Evolutionary conservation across 371 early-diverging fungal species (phyloP), one percentile per base, ranked within the genome.

Genomic region (Entomophthora muscae): DNA sequence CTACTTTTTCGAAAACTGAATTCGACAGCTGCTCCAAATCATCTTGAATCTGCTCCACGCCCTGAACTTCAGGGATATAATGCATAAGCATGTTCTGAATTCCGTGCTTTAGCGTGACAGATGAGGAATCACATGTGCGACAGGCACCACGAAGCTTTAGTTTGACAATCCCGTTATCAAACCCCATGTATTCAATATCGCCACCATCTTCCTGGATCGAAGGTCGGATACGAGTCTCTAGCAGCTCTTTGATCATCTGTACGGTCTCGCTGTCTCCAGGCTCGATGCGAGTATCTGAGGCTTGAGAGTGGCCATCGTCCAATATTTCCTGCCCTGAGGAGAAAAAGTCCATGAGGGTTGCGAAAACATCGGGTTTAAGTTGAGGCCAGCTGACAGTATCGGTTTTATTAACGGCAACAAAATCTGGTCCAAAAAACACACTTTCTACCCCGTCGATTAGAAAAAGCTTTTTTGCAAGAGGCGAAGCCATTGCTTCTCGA

Each of bases 31-130:
- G 24, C 13, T 69, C 69, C n/a, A 64, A 61, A 30, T 66, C 67
- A 58, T 69, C 82, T 65, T 83, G 76, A 26, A 86, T 82, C 73
- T 95, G 94, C 70, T 93, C 94, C 1, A 98, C 95, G 1, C 82
- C 73, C 26, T 84, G 77, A n/a, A 98, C 93, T 68, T 96, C 97
- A 0, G 97, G 96, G 57, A 98, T 84, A 69, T 96, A 98, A 72
- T 98, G 95, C 84, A 88, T 92, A 68, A 98, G 72, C 98, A 98
- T 98, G 66, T 91, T 93, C 73, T 96, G 97, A 65, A 98, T 95
- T 1, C 98, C 98, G 67, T 93, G 91, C 80, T 95, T 98, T 31
- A 96, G 79, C 0, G 94, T 95, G 7, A 95, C 81, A 0, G 83
- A 78, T 32, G 86, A 81, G 22, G 86, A 86, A 56, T 91, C 89